Evolutionary conservation across 768 basidiomycete genomes (phyloP).

Genomic region (Termitomyces sp.): DNA sequence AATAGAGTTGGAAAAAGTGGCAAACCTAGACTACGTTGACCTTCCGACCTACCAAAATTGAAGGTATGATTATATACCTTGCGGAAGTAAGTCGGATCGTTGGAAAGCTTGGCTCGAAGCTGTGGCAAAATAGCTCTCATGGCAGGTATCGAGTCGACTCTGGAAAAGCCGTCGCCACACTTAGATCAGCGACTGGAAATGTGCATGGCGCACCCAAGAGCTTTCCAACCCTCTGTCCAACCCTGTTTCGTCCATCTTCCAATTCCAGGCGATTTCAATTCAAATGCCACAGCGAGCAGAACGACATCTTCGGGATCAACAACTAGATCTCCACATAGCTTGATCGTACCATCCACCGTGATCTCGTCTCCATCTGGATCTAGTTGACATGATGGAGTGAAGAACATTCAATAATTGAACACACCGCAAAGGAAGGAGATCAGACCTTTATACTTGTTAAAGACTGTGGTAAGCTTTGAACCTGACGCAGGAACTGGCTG

Average conservation of each 20-base stretch:
- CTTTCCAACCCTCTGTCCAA: constrained; percentile 83
- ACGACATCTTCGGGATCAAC: constrained; percentile 82
- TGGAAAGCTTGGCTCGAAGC: constrained; percentile 57
- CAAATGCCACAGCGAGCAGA: constrained; percentile 75
- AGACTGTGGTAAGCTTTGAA: constrained; percentile 52
- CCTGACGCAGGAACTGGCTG: constrained; percentile 31
- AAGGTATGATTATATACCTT: constrained; percentile 81
- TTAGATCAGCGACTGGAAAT: not conserved
- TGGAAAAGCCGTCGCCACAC: constrained; percentile 20
- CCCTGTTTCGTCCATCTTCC: constrained; percentile 68
- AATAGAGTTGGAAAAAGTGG: constrained; percentile 1
- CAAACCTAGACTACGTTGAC: constrained; percentile 78
- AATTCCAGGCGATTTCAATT: constrained; percentile 70
- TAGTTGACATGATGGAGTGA: constrained; percentile 17
- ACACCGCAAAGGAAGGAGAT: not conserved
- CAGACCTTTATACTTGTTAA: constrained; percentile 68
- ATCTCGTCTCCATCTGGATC: constrained; percentile 64
- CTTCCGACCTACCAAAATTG: constrained; percentile 69
- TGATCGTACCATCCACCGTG: constrained; percentile 75
- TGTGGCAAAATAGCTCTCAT: constrained; percentile 57
- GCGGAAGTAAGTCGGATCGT: constrained; percentile 66
- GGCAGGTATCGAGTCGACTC: constrained; percentile 58
- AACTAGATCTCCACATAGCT: constrained; percentile 63
- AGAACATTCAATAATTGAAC: not conserved
- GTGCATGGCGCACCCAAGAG: constrained; percentile 45